Conservation (phyloP, 345 rosid species). For the rapeseed (Brassica napus) region Da-Ae NC_063447.1:59336001-59336500, state of each 20-base stretch:
- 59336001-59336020: slow-evolving; percentile 28
- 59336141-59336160: neutral
- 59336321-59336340: neutral
- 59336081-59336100: neutral
- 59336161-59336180: neutral
- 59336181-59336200: neutral
- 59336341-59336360: neutral
- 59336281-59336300: neutral
- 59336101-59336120: neutral
- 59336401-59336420: too few species aligned
- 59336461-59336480: neutral
- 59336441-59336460: neutral
- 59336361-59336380: neutral
- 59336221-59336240: neutral
- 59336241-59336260: neutral
- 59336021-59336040: slow-evolving; percentile 12
- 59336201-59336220: neutral
- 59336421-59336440: neutral
- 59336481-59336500: too few species aligned
- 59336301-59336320: neutral
- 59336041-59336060: slow-evolving; percentile 17
- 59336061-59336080: neutral
- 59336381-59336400: neutral
- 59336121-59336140: neutral
- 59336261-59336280: neutral